Conservation (phyloP, 805 yeast species). For the Metschnikowia koreensis region DNA sequence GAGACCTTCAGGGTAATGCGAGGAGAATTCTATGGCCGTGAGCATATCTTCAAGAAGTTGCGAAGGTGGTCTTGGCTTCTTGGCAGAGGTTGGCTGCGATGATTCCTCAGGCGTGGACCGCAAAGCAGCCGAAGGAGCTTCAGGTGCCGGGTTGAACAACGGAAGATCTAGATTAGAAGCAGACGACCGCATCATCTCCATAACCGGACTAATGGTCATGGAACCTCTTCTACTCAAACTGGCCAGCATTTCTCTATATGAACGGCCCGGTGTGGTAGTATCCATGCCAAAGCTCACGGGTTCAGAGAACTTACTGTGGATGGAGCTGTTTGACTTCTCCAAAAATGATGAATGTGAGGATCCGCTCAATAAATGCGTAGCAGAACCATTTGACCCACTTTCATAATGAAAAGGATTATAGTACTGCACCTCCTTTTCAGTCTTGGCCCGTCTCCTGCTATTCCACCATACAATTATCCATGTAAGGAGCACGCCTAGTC, state of each 20-base stretch:
- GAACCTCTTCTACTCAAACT: conserved; percentile 34
- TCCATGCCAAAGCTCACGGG: conserved; percentile 12
- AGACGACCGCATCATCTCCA: conserved; percentile 29
- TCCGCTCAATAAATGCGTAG: conserved; percentile 12
- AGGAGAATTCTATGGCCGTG: conserved; percentile 20
- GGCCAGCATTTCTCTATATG: conserved; percentile 27
- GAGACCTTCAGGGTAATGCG: conserved; percentile 5
- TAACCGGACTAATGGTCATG: conserved; percentile 54
- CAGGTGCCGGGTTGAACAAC: conserved; percentile 8
- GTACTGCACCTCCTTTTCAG: conserved; percentile 33
- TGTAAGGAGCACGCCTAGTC: conserved; percentile 18
- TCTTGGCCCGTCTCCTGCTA: conserved; percentile 23
- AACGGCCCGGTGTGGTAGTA: conserved; percentile 26
- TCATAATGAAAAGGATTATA: conserved; percentile 17
- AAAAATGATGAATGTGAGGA: conserved; percentile 24
- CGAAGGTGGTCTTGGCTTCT: conserved; percentile 47
- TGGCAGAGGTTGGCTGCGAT: background rate
- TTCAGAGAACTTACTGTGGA: conserved; percentile 7
- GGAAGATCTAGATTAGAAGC: conserved; percentile 16
- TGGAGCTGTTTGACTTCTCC: conserved; percentile 22
- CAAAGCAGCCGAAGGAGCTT: background rate
- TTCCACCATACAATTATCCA: conserved; percentile 22
- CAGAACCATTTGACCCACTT: conserved; percentile 5
- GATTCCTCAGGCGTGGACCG: background rate
- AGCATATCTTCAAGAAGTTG: conserved; percentile 46